A percentile compares a stretch with the other conserved stretches of the same genome.
Conservation (phyloP, 164 flowering plant species). For the Nymphaea colorata region DNA sequence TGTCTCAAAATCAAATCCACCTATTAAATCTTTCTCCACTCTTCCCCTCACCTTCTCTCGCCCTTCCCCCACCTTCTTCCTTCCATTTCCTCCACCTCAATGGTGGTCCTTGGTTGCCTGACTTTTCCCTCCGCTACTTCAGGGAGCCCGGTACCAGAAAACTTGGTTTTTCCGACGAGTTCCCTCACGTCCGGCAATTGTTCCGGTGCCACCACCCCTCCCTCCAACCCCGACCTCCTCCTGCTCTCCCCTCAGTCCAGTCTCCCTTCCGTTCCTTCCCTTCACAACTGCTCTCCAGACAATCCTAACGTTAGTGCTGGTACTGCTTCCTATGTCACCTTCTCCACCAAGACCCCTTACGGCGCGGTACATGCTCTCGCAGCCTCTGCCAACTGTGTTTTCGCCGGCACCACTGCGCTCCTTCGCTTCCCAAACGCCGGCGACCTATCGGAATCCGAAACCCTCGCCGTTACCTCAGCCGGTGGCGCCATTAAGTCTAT, state of each 20-base stretch:
- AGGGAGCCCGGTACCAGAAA: background rate
- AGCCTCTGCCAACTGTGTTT: constrained; percentile 42
- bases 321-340: constrained; percentile 19
- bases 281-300: constrained; percentile 16
- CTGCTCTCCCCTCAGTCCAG: constrained; percentile 51
- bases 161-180: background rate
- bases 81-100: background rate
- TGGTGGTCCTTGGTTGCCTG: background rate
- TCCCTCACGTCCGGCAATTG: background rate
- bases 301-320: background rate
- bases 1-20: too few species aligned
- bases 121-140: background rate
- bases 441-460: constrained; percentile 15
- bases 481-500: constrained; percentile 72
- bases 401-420: constrained; percentile 41
- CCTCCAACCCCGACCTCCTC: background rate
- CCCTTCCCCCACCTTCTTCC: background rate
- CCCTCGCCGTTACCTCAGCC: constrained; percentile 26
- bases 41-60: background rate
- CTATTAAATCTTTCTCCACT: too few species aligned
- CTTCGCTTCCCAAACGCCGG: constrained; percentile 53
- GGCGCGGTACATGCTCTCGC: constrained; percentile 46
- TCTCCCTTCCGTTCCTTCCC: constrained; percentile 56
- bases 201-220: background rate
- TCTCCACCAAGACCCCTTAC: constrained; percentile 50